These are phyloP conservation scores for Starmerella roubikii DNA, from an alignment of 805 yeast genomes.

Conservation along the genomic window DNA sequence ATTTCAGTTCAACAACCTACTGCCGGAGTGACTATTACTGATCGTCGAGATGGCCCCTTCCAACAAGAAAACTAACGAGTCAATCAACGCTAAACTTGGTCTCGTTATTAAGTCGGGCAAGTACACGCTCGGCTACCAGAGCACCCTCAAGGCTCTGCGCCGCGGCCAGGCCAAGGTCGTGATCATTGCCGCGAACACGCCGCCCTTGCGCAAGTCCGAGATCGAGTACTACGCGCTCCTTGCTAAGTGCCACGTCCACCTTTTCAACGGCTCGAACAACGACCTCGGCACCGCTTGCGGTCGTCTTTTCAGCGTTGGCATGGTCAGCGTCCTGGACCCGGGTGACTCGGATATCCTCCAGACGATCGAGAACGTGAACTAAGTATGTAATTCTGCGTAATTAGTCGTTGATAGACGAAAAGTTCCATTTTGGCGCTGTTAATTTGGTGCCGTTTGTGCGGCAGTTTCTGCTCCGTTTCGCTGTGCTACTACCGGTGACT, in stretches of 20 bases:
- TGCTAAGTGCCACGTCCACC: slow-evolving; percentile 92
- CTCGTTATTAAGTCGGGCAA: slow-evolving; percentile 98
- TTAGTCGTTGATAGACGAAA: too few relatives aligned
- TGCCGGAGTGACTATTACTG: slow-evolving; percentile 64
- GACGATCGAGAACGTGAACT: slow-evolving; percentile 21
- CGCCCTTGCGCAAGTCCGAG: slow-evolving; percentile 99
- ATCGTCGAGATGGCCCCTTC: slow-evolving; percentile 99
- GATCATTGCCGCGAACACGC: slow-evolving; percentile 98
- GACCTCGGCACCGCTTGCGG: slow-evolving; percentile 99
- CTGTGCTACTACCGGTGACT: too few relatives aligned
- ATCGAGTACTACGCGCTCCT: slow-evolving; percentile 99
- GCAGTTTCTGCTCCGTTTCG: too few relatives aligned
- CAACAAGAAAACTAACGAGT: slow-evolving; percentile 73
- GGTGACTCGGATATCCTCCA: slow-evolving; percentile 98
- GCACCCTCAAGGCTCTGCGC: slow-evolving; percentile 95
- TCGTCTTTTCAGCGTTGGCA: slow-evolving; percentile 99
- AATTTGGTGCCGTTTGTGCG: too few relatives aligned
- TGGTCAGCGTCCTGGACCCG: slow-evolving; percentile 87
- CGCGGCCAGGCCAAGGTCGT: slow-evolving; percentile 97
- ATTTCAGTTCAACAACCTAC: too few relatives aligned
- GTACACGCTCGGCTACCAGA: slow-evolving; percentile 99
- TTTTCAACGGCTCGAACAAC: slow-evolving; percentile 99
- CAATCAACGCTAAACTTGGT: slow-evolving; percentile 96
- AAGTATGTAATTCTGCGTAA: too few relatives aligned
- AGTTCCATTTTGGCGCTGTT: too few relatives aligned